phyloP scores from a whole-genome alignment of 2,329 filamentous ascomycete genomes.

The Paracamarosporium sp. region DNA sequence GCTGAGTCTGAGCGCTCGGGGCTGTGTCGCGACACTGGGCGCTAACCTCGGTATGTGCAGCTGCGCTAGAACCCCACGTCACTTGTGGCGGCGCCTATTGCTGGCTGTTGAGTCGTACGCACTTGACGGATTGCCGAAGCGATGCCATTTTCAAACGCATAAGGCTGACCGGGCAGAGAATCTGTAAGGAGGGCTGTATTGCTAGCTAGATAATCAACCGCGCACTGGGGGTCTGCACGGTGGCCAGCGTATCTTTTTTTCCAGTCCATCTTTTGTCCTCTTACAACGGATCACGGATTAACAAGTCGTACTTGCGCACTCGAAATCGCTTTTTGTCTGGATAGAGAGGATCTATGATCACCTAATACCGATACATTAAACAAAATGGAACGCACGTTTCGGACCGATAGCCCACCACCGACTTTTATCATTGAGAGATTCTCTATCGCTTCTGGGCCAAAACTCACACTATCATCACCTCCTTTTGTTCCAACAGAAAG shows the following conservation, averaged over 20 bases:
- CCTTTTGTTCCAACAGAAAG: not conserved
- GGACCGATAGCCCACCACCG: not conserved
- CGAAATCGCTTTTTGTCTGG: no score
- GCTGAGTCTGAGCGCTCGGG: not conserved
- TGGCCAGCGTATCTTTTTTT: no score
- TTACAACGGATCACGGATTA: no score
- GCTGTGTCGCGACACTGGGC: not conserved
- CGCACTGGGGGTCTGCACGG: not conserved
- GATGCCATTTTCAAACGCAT: not conserved
- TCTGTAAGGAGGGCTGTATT: not conserved
- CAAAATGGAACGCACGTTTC: not conserved
- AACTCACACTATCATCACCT: not conserved
- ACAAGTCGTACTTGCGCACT: no score
- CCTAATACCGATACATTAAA: not conserved
- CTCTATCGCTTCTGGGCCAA: no score
- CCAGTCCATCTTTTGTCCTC: no score
- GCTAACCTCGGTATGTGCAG: not conserved
- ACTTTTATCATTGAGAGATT: no score
- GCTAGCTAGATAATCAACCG: not conserved
- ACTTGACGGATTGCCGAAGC: not conserved
- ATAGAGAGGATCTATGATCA: no score
- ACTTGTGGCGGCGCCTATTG: not conserved
- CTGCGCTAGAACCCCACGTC: not conserved
- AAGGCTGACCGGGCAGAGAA: not conserved
- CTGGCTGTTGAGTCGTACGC: not conserved